Conservation (phyloP, 2,329 filamentous ascomycete species). For the Phialocephala sp. region DNA sequence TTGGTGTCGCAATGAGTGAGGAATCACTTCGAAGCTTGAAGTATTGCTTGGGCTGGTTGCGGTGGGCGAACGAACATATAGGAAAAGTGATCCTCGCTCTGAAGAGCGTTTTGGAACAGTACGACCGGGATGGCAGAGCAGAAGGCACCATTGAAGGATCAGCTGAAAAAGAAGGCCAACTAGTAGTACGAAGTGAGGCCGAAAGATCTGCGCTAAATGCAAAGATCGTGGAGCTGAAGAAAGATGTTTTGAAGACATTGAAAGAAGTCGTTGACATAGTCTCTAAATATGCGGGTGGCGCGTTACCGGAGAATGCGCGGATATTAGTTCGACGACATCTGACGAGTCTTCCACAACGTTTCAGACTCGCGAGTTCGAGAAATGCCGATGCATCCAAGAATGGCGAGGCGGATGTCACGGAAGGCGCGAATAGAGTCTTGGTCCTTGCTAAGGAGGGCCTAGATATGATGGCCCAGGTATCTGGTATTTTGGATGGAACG, state of each 20-base stretch:
- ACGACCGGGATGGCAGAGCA: constrained; percentile 60
- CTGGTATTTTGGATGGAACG: constrained; percentile 84
- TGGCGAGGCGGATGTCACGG: constrained; percentile 50
- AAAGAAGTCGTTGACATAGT: constrained; percentile 84
- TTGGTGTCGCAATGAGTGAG: constrained; percentile 90
- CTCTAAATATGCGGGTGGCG: constrained; percentile 88
- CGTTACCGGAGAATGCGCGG: constrained; percentile 86
- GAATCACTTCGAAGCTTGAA: constrained; percentile 84
- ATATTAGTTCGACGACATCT: constrained; percentile 84
- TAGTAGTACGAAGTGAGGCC: constrained; percentile 38
- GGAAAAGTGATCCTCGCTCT: constrained; percentile 76
- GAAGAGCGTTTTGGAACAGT: constrained; percentile 79
- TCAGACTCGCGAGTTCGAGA: constrained; percentile 70
- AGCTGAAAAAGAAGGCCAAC: constrained; percentile 28
- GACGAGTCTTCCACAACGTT: constrained; percentile 82
- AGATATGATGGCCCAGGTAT: constrained; percentile 94
- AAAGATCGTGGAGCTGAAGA: constrained; percentile 67
- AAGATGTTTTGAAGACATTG: constrained; percentile 77
- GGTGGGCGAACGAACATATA: constrained; percentile 82
- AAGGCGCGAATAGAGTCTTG: constrained; percentile 77
- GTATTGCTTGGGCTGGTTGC: constrained; percentile 81
- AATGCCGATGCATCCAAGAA: constrained; percentile 40
- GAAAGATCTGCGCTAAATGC: constrained; percentile 38
- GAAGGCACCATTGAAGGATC: constrained; percentile 36
- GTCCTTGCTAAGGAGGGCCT: constrained; percentile 88